A percentile compares a stretch with the other conserved stretches of the same genome.
phyloP scores from a whole-genome alignment of 2,329 filamentous ascomycete species.

The Nakataea oryzae region DNA sequence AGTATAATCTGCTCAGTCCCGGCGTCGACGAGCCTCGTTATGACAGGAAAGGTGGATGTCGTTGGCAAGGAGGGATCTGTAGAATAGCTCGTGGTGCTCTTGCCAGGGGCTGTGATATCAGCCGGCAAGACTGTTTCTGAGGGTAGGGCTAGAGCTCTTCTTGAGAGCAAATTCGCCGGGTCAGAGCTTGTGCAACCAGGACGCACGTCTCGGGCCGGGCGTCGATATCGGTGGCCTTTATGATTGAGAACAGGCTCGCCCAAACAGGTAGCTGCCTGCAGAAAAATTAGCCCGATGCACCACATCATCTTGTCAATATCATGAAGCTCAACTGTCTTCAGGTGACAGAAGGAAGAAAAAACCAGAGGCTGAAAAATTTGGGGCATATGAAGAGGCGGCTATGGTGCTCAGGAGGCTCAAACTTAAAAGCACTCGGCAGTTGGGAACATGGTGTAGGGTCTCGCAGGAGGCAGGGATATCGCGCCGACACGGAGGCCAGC shows the following conservation, averaged over 20 bases:
- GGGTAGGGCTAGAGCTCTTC: neutral
- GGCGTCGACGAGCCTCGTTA: neutral
- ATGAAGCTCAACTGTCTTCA: neutral
- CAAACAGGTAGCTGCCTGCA: neutral
- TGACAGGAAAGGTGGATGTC: neutral
- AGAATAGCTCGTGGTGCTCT: neutral
- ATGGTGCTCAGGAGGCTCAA: neutral
- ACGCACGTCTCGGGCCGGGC: neutral
- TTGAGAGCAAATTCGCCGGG: neutral
- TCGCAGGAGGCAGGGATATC: neutral
- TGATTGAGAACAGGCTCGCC: neutral
- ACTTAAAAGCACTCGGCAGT: neutral
- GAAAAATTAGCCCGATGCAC: neutral
- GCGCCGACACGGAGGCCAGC: neutral
- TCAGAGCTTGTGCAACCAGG: neutral
- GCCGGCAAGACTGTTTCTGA: neutral
- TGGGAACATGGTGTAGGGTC: neutral
- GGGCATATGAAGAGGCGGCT: neutral
- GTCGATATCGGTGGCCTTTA: neutral
- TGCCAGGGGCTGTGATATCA: neutral
- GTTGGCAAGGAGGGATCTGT: neutral
- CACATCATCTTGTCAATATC: neutral
- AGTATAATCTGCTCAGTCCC: constrained; percentile 1
- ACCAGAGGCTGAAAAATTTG: neutral
- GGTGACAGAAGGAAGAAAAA: neutral